Percentiles rank a stretch among this genome's conserved stretches.
These are phyloP conservation scores for Alnus rubra DNA, from an alignment of 306 rosid species.

Conservation along the genomic window DNA sequence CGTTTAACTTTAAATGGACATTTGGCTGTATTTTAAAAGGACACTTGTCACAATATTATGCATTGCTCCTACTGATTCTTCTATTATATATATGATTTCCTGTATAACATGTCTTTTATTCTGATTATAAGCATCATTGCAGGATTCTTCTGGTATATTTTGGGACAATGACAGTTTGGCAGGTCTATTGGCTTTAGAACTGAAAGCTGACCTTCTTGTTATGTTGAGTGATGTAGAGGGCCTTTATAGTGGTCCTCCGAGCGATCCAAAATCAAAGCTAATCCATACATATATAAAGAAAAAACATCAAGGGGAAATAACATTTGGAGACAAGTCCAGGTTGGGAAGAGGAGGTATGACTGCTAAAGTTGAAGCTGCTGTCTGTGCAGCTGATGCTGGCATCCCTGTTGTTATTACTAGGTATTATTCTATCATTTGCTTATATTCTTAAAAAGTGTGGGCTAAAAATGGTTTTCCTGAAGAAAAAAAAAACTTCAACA, in stretches of 20 bases:
- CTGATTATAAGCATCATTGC: conserved; percentile 39
- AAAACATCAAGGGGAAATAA: conserved; percentile 69
- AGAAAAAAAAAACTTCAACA: background rate
- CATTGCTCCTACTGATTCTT: too few species aligned
- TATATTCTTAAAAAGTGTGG: background rate
- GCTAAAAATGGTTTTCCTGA: background rate
- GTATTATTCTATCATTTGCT: conserved; percentile 33
- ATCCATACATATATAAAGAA: conserved; percentile 76
- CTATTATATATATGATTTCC: background rate
- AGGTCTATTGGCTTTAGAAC: conserved; percentile 71
- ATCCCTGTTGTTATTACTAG: conserved; percentile 89
- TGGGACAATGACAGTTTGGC: conserved; percentile 98
- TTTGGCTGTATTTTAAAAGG: too few species aligned
- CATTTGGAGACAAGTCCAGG: conserved; percentile 88
- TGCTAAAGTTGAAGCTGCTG: conserved; percentile 89
- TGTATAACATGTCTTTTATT: conserved; percentile 17
- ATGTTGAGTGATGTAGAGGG: conserved; percentile 94
- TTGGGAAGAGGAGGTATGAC: conserved; percentile 93
- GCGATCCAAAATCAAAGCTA: conserved; percentile 73
- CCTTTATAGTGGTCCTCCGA: conserved; percentile 80
- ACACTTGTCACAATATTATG: too few species aligned
- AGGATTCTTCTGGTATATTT: conserved; percentile 90
- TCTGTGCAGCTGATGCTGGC: conserved; percentile 67
- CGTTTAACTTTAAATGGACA: too few species aligned
- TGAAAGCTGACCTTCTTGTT: conserved; percentile 85